phyloP scores from a whole-genome alignment of 2,329 filamentous ascomycete species.

The Cordyceps pruinosa region DNA sequence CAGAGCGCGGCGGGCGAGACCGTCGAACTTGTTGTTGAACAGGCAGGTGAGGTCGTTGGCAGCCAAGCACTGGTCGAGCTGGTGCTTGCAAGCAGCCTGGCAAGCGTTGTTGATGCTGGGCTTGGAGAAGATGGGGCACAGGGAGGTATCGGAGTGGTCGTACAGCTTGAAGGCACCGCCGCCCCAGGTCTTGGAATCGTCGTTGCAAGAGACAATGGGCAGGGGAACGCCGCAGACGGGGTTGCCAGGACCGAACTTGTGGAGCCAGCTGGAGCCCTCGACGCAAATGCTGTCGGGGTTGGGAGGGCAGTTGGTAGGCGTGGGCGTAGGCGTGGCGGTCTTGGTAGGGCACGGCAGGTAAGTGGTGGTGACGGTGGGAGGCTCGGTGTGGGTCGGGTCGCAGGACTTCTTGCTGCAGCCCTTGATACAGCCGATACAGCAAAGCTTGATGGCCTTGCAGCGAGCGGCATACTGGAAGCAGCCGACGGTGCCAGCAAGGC shows the following conservation, averaged over 20 bases:
- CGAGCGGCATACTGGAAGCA: conserved; percentile 7
- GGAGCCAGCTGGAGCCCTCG: conserved; percentile 7
- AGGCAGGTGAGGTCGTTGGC: background rate
- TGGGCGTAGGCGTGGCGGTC: background rate
- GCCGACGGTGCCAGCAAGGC: background rate
- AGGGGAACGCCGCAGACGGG: conserved; percentile 9
- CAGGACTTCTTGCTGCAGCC: conserved; percentile 9
- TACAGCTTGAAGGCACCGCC: conserved; percentile 7
- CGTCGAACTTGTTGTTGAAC: conserved; percentile 5
- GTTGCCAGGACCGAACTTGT: conserved; percentile 7
- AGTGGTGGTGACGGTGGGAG: background rate
- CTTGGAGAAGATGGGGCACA: conserved; percentile 7
- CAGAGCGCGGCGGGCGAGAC: background rate
- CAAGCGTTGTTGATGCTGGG: conserved; percentile 5
- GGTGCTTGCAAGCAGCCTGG: conserved; percentile 10
- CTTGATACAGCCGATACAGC: conserved; percentile 3
- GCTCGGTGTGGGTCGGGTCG: background rate
- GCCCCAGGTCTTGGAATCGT: background rate
- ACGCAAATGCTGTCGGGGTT: conserved; percentile 9
- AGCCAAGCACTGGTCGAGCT: conserved; percentile 4
- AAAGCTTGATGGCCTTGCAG: conserved; percentile 2
- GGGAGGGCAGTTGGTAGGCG: conserved; percentile 6
- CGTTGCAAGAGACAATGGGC: conserved; percentile 10
- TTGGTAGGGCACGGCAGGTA: background rate
- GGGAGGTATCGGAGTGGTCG: background rate